Evolutionary conservation across 306 rosid genomes (phyloP), one percentile per base, ranked within the genome.

Genomic region (Oxytropis ochrocephala): DNA sequence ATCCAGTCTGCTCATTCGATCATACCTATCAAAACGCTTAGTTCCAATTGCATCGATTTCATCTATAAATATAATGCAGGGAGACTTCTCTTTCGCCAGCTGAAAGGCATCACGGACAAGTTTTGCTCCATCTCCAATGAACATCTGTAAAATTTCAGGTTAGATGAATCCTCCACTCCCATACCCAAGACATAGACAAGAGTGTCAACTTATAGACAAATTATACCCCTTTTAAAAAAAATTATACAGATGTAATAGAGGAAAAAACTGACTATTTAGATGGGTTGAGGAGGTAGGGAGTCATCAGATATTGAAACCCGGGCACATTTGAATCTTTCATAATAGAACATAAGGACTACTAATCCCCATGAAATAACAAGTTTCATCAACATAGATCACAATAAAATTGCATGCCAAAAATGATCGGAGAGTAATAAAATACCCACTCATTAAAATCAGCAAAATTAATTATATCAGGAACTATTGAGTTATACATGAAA

Each of bases 11-110:
- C 14, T 63, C 13, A 68, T 24, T 1, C 29, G 3, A 4, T 24
- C 29, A 24, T 93, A 90, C 99, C 99, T 94, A 59, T 89, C 96
- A 88, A 94, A 94, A 17, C 99, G 89, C 83, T 94, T 91, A 67
- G 97, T 94, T 17, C 99, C 99, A 67, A 91, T 94, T 1, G 97
- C 99, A 84, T 94, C 99, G 46, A 94, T 94, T 81, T 91, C 99
- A 83, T 94, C 99, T 47, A 94, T 91, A 77, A 94, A 94, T 78
- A 94, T 94, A 76, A 94, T 91, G 83, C 97, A 91, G 0, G 99
- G 99, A 4, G 97, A 91, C 80, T 94, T 94, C 85, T 94, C 99
- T 69, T 94, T 94, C 56, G 99, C 97, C 48, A 94, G 88, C 79
- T 83, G 96, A 75, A 94, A 94, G 19, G 95, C 95, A 80, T 91